phyloP scores from a whole-genome alignment of 2,329 filamentous ascomycete species.

The Elsinoe necatrix region DNA sequence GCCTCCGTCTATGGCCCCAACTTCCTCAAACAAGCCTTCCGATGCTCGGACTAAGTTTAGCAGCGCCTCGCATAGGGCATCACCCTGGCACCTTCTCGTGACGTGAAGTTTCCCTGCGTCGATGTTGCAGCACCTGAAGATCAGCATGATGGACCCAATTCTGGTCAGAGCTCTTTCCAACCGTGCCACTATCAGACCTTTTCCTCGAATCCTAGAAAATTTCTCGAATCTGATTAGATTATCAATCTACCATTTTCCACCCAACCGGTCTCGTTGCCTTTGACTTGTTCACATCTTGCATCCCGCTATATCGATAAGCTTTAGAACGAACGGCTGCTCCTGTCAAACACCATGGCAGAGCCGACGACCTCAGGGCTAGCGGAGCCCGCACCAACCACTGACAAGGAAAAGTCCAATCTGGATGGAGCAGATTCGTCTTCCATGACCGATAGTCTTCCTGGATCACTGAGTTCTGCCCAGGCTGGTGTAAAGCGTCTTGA shows the following conservation, averaged over 20 bases:
- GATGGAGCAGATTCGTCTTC: not conserved
- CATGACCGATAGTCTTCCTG: not conserved
- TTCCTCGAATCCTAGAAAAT: constrained; percentile 1
- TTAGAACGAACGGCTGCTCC: not conserved
- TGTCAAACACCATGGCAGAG: constrained; percentile 17
- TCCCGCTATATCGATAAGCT: not conserved
- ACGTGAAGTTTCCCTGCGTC: constrained; percentile 1
- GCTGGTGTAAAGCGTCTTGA: constrained; percentile 43
- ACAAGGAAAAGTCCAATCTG: not conserved
- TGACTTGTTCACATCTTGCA: not conserved
- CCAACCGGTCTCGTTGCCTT: not conserved
- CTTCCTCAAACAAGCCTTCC: not conserved
- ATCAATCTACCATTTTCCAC: constrained; percentile 6
- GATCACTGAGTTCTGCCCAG: constrained; percentile 29
- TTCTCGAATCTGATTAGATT: constrained; percentile 11
- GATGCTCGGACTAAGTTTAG: not conserved
- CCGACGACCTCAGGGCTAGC: not conserved
- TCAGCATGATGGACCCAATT: not conserved
- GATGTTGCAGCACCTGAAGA: not conserved
- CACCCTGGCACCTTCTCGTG: not conserved
- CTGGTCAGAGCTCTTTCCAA: constrained; percentile 10
- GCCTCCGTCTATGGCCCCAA: not conserved
- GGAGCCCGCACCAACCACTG: not conserved
- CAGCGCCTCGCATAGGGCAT: not conserved
- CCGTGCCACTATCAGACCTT: not conserved